These are phyloP conservation scores for Citrullus amarus DNA, from an alignment of 306 rosid species.

Conservation along the genomic window DNA sequence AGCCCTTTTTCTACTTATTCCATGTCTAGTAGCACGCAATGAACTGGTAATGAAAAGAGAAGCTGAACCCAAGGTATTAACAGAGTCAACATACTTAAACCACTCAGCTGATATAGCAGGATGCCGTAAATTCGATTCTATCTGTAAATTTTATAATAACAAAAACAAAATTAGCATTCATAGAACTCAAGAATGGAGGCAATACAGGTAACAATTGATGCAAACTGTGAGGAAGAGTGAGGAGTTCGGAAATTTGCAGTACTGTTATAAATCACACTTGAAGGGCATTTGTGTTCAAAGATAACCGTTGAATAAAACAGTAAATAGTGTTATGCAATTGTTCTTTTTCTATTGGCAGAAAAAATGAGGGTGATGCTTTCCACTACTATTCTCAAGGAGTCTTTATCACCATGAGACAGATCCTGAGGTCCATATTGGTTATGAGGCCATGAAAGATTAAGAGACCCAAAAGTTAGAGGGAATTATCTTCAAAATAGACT, in stretches of 20 bases:
- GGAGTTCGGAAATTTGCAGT: not conserved
- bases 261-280: not conserved
- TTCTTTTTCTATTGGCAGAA: not conserved
- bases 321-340: not conserved
- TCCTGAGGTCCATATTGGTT: not conserved
- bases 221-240: not conserved
- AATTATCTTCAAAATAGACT: not conserved
- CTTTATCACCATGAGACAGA: not conserved
- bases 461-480: not conserved
- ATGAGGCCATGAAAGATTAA: not conserved
- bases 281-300: not conserved
- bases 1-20: constrained; percentile 53
- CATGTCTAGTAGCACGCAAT: constrained; percentile 48
- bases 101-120: constrained; percentile 68
- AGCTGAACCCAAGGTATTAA: constrained; percentile 73
- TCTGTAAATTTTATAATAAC: constrained; percentile 26
- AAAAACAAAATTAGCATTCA: constrained; percentile 8
- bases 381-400: not conserved
- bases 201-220: not conserved
- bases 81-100: constrained; percentile 79
- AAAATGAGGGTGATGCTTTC: too few relatives aligned
- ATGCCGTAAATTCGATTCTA: constrained; percentile 65
- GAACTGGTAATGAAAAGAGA: constrained; percentile 52
- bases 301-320: not conserved
- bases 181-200: constrained; percentile 6